Evolutionary conservation across 805 yeast genomes (phyloP).

Genomic region (Suhomyces sp.): DNA sequence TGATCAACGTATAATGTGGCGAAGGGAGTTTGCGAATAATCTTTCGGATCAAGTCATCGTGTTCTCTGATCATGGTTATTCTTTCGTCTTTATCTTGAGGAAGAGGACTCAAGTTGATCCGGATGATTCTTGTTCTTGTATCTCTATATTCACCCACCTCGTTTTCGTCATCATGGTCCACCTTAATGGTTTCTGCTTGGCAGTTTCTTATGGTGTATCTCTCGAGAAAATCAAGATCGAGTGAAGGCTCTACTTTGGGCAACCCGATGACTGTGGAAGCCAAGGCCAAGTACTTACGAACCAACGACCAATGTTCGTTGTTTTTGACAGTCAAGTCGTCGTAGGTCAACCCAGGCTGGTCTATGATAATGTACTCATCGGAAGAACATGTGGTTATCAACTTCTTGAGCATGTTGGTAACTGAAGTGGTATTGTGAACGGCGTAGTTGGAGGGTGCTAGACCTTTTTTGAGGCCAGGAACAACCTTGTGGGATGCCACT

Average conservation of each 20-base stretch:
- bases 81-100: constrained; percentile 22
- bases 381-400: constrained; percentile 38
- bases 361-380: constrained; percentile 36
- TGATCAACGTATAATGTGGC: constrained; percentile 62
- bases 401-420: constrained; percentile 33
- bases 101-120: constrained; percentile 54
- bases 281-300: constrained; percentile 49
- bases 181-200: constrained; percentile 44
- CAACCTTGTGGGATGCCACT: constrained; percentile 40
- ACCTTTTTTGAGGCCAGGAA: constrained; percentile 27
- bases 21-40: constrained; percentile 70
- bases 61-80: constrained; percentile 29
- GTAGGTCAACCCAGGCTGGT: constrained; percentile 37
- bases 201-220: constrained; percentile 47
- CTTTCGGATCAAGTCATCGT: constrained; percentile 50
- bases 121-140: constrained; percentile 57
- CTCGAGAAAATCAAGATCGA: constrained; percentile 45
- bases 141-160: constrained; percentile 60
- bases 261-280: constrained; percentile 63
- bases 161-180: constrained; percentile 39
- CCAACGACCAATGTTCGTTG: constrained; percentile 43
- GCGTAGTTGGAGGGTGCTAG: constrained; percentile 15
- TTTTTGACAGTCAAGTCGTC: constrained; percentile 26
- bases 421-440: constrained; percentile 22
- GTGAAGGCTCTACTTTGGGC: constrained; percentile 45